Percentiles rank a stretch among this genome's conserved stretches.
Conservation (phyloP, 345 rosid genomes). For the Carallia brachiata region DNA sequence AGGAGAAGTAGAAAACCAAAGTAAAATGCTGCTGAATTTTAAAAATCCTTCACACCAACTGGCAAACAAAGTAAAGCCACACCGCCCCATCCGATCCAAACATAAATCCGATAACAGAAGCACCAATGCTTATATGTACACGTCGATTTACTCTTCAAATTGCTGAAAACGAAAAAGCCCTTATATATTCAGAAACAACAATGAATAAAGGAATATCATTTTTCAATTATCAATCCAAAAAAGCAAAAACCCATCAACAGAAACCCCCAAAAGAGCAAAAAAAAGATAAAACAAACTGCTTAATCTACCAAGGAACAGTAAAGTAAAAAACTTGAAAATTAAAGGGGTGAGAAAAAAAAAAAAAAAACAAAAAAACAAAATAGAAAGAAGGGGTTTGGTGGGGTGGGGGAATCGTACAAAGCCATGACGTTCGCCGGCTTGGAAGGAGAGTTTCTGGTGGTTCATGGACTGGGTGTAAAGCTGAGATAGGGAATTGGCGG, state of each 20-base stretch:
- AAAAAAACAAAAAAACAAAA: not conserved
- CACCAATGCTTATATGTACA: not conserved
- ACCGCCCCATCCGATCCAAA: not conserved
- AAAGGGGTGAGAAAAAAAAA: no score
- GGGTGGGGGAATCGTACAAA: slow-evolving; percentile 16
- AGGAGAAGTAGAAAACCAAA: not conserved
- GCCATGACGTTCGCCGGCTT: slow-evolving; percentile 32
- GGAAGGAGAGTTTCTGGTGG: slow-evolving; percentile 35
- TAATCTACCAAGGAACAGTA: not conserved
- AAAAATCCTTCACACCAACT: not conserved
- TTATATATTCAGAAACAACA: not conserved
- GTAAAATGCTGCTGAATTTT: not conserved
- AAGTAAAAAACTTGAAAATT: no score
- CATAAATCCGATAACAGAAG: not conserved
- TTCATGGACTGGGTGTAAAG: slow-evolving; percentile 54
- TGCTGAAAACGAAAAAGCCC: not conserved
- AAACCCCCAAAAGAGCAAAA: not conserved
- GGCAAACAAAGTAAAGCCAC: not conserved
- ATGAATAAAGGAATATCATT: no score
- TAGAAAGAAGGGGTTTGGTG: no score
- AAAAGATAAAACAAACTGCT: not conserved
- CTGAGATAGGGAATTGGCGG: slow-evolving; percentile 92
- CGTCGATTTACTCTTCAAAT: not conserved
- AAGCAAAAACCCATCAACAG: not conserved
- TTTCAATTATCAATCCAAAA: not conserved